Evolutionary conservation across 352 stramenopile genomes (phyloP).

Genomic region (Pythium rhizo-oryzae): DNA sequence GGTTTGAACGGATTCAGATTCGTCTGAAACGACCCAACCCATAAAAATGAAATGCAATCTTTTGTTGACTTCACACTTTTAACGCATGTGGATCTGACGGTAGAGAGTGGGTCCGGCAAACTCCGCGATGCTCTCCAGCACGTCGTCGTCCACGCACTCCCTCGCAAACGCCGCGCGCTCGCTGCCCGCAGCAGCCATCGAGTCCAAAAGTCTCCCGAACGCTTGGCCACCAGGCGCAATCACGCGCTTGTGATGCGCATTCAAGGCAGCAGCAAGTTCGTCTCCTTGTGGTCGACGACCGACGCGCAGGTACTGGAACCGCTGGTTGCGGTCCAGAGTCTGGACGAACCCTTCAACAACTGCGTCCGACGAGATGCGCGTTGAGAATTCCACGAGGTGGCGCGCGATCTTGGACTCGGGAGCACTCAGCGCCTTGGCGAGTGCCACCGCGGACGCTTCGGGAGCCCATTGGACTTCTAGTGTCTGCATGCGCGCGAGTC

Average conservation of each 20-base stretch:
- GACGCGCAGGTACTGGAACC: constrained; percentile 9
- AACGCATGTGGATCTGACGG: constrained; percentile 10
- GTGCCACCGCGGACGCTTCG: neutral
- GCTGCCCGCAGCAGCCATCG: neutral
- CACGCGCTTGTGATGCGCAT: neutral
- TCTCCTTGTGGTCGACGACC: neutral
- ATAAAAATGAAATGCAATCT: no score
- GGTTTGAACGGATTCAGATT: no score
- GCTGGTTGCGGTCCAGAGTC: neutral
- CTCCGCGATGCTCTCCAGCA: neutral
- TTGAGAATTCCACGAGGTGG: constrained; percentile 10
- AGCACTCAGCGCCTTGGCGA: neutral
- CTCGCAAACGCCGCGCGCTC: neutral
- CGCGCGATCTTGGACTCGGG: neutral
- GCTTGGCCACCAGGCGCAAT: neutral
- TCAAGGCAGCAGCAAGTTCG: neutral
- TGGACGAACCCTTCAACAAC: neutral
- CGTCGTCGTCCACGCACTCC: constrained; percentile 9
- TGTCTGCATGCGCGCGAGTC: neutral
- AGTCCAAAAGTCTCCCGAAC: neutral
- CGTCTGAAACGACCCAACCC: no score
- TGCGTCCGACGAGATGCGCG: neutral
- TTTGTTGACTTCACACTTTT: no score
- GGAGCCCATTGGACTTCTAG: constrained; percentile 3
- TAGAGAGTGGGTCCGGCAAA: neutral